Conservation (phyloP, 192 early-diverging fungal species). For the Cetraspora pellucida region DNA sequence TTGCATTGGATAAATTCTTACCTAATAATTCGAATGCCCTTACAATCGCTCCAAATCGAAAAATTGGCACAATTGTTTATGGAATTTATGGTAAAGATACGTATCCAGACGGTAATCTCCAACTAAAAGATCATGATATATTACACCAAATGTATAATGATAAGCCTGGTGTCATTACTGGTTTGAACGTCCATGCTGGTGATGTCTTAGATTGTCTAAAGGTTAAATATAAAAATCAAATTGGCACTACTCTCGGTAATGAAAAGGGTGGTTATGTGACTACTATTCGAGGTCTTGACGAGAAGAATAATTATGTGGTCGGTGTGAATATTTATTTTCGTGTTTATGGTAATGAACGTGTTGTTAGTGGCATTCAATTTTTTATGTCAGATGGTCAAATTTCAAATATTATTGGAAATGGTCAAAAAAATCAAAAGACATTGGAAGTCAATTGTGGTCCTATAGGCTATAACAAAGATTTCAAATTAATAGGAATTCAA, state of each 20-base stretch:
- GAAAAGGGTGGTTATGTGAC: neutral
- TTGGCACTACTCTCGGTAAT: neutral
- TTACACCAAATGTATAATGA: neutral
- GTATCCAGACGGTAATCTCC: neutral
- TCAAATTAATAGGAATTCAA: neutral
- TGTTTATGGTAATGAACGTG: neutral
- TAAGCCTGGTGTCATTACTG: neutral
- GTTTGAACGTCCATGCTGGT: neutral
- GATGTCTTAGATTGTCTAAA: neutral
- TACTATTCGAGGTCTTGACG: neutral
- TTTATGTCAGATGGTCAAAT: neutral
- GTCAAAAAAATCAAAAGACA: neutral
- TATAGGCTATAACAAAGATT: neutral
- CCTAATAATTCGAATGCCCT: neutral
- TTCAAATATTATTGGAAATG: neutral
- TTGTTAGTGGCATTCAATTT: neutral
- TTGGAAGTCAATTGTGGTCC: neutral
- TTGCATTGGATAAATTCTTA: conserved; percentile 14
- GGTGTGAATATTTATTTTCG: neutral
- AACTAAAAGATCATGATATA: neutral
- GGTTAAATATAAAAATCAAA: neutral
- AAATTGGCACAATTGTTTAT: neutral
- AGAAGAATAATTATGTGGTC: neutral
- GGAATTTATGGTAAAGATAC: conserved; percentile 5
- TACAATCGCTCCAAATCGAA: neutral